Percentiles rank a stretch among this genome's conserved stretches.
Evolutionary conservation across 805 yeast genomes (phyloP).

Genomic region (Wickerhamiella sergipiensis): DNA sequence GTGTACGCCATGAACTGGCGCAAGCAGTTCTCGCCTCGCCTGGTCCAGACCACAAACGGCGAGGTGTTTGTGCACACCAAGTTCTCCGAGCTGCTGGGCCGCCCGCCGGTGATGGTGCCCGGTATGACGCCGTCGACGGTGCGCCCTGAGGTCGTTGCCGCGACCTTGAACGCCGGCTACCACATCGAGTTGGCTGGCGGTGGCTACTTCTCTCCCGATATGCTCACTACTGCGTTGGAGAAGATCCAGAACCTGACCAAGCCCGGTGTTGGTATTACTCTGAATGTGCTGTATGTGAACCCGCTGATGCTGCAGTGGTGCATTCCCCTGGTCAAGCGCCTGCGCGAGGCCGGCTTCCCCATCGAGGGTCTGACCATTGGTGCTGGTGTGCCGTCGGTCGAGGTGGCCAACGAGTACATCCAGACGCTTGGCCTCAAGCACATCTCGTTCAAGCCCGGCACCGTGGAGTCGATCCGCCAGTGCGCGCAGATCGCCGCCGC

Average conservation of each 20-base stretch:
- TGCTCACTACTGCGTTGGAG: conserved; percentile 64
- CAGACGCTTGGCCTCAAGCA: conserved; percentile 84
- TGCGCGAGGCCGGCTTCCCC: conserved; percentile 88
- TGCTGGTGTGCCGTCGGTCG: conserved; percentile 98
- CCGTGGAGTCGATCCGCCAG: conserved; percentile 80
- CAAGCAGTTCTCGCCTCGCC: conserved; percentile 71
- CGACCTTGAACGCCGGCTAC: conserved; percentile 90
- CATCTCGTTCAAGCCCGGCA: conserved; percentile 95
- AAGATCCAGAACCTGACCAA: conserved; percentile 51
- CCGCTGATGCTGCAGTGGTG: conserved; percentile 99
- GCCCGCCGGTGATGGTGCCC: conserved; percentile 94
- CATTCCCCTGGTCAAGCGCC: conserved; percentile 81
- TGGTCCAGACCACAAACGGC: conserved; percentile 50
- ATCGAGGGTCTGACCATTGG: conserved; percentile 93
- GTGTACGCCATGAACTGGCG: conserved; percentile 88
- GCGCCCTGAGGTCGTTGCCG: conserved; percentile 84
- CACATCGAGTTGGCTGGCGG: conserved; percentile 98
- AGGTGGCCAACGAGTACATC: conserved; percentile 94
- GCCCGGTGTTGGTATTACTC: conserved; percentile 84
- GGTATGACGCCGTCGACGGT: conserved; percentile 99
- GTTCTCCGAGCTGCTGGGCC: conserved; percentile 80
- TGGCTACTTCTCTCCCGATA: conserved; percentile 72
- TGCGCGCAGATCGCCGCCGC: conserved; percentile 85
- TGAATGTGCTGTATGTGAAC: conserved; percentile 88
- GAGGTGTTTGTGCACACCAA: conserved; percentile 83